Conservation (phyloP, 2,329 filamentous ascomycete genomes). For the Ceratocystis alfenasii region DNA sequence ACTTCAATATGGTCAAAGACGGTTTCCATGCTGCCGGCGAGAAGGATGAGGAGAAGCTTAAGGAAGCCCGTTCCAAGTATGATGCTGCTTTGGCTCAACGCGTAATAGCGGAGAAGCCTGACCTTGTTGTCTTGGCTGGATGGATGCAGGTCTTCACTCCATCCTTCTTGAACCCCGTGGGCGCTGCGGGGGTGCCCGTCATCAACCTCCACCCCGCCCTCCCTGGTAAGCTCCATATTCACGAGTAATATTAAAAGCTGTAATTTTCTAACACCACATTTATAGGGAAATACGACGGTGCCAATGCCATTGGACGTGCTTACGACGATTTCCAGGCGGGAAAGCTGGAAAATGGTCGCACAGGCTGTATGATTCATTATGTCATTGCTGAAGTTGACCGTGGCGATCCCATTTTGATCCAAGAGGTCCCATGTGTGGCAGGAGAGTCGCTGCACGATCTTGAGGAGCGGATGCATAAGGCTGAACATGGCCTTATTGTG, state of each 20-base stretch:
- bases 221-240: constrained; percentile 25
- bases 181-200: constrained; percentile 49
- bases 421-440: constrained; percentile 53
- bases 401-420: constrained; percentile 58
- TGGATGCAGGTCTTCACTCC: constrained; percentile 76
- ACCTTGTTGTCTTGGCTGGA: constrained; percentile 69
- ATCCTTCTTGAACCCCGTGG: constrained; percentile 57
- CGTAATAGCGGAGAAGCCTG: constrained; percentile 52
- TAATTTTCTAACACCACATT: not conserved
- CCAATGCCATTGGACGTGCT: constrained; percentile 64
- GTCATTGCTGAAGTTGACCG: constrained; percentile 71
- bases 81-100: constrained; percentile 61
- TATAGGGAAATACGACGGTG: constrained; percentile 62
- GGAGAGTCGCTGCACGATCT: constrained; percentile 55
- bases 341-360: constrained; percentile 53
- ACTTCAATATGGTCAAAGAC: constrained; percentile 70
- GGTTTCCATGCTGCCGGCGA: constrained; percentile 50
- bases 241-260: not conserved
- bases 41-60: constrained; percentile 42
- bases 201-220: constrained; percentile 66
- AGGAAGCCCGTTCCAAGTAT: constrained; percentile 53
- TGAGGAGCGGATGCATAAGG: constrained; percentile 58
- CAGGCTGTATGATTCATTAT: constrained; percentile 83
- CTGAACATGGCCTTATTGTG: constrained; percentile 70
- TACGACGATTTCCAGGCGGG: constrained; percentile 57